Evolutionary conservation across 2,329 filamentous ascomycete genomes (phyloP).

Genomic region (Talaromyces sp.): DNA sequence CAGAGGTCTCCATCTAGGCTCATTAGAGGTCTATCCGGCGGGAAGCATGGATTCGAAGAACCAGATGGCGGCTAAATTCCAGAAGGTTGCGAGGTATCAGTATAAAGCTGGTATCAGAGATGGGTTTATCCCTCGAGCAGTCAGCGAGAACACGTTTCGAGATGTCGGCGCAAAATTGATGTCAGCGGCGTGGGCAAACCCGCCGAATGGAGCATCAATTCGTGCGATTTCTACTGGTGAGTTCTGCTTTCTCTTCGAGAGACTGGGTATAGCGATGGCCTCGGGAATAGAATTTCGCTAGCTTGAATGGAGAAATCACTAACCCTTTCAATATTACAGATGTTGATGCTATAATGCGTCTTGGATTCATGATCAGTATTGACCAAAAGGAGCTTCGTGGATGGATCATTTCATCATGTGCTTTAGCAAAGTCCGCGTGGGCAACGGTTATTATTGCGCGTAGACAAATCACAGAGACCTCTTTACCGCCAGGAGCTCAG

Average conservation of each 20-base stretch:
- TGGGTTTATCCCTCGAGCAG: slow-evolving; percentile 7
- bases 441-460: slow-evolving; percentile 20
- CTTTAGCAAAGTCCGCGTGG: slow-evolving; percentile 23
- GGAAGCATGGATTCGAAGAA: not conserved
- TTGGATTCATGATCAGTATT: slow-evolving; percentile 18
- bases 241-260: not conserved
- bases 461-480: slow-evolving; percentile 7
- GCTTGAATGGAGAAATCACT: too few species aligned
- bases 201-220: slow-evolving; percentile 15
- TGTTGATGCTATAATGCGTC: slow-evolving; percentile 28
- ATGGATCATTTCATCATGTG: slow-evolving; percentile 27
- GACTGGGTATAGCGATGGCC: not conserved
- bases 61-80: not conserved
- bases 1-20: not conserved
- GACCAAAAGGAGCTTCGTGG: slow-evolving; percentile 7
- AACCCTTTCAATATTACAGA: slow-evolving; percentile 12
- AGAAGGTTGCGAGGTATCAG: not conserved
- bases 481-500: not conserved
- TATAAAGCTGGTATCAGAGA: slow-evolving; percentile 6
- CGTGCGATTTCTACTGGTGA: slow-evolving; percentile 23
- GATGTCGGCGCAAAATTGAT: slow-evolving; percentile 19
- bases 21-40: not conserved
- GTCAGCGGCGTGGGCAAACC: slow-evolving; percentile 2
- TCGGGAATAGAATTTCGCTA: too few species aligned
- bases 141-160: slow-evolving; percentile 20